Conservation (phyloP, 164 flowering plant genomes). For the Berberis vulgaris region DNA sequence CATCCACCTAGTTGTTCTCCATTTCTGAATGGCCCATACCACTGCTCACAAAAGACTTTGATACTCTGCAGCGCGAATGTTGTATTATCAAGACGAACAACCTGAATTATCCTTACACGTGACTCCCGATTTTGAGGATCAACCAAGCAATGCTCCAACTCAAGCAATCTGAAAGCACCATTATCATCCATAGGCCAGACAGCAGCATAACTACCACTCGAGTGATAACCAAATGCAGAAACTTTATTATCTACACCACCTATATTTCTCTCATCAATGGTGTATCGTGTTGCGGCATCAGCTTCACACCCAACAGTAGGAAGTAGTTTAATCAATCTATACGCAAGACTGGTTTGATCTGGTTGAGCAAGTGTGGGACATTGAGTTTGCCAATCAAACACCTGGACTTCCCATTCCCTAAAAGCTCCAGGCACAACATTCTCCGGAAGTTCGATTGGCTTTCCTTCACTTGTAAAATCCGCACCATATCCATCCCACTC, state of each 20-base stretch:
- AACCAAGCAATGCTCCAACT: constrained; percentile 83
- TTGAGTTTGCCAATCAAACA: constrained; percentile 95
- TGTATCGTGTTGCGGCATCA: constrained; percentile 84
- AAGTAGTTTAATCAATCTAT: constrained; percentile 66
- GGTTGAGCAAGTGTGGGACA: constrained; percentile 80
- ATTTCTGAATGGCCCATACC: constrained; percentile 94
- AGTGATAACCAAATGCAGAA: constrained; percentile 57
- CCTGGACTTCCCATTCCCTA: constrained; percentile 92
- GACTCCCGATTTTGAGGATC: constrained; percentile 64
- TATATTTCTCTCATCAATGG: constrained; percentile 47
- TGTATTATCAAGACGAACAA: constrained; percentile 28
- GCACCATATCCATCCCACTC: constrained; percentile 98
- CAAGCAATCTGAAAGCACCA: constrained; percentile 26
- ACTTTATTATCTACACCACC: constrained; percentile 30
- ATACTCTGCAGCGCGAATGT: constrained; percentile 27
- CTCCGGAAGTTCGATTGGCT: constrained; percentile 80
- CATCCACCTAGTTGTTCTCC: constrained; percentile 96
- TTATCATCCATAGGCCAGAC: constrained; percentile 39
- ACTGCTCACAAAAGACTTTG: constrained; percentile 72
- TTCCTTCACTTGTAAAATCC: constrained; percentile 62
- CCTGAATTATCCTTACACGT: constrained; percentile 72
- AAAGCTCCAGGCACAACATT: constrained; percentile 82
- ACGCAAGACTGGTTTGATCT: constrained; percentile 25
- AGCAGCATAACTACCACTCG: constrained; percentile 70
- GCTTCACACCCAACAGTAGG: constrained; percentile 99